Conservation (phyloP, 176 grass and related monocot species). For the Eleusine indica region DNA sequence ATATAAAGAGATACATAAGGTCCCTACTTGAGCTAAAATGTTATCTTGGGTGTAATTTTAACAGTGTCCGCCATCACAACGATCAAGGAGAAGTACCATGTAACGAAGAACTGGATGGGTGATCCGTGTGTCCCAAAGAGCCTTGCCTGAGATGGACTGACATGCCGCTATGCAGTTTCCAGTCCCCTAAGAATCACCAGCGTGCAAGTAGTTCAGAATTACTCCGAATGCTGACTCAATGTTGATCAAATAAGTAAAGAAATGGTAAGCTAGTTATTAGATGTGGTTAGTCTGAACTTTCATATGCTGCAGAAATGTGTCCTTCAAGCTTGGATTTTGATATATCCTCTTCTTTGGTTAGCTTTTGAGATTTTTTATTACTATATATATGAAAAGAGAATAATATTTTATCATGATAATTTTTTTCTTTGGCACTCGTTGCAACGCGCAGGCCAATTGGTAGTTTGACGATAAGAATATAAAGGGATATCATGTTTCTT, state of each 20-base stretch:
- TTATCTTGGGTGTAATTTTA: background rate
- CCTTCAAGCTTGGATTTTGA: slow-evolving; percentile 46
- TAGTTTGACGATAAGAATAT: too few species aligned
- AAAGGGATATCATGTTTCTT: too few species aligned
- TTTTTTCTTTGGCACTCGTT: too few species aligned
- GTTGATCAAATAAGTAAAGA: too few species aligned
- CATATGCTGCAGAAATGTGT: slow-evolving; percentile 47
- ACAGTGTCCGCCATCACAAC: slow-evolving; percentile 54
- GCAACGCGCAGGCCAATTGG: too few species aligned
- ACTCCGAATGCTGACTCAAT: background rate
- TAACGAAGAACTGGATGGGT: slow-evolving; percentile 56
- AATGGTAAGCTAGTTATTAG: too few species aligned
- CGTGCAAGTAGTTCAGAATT: slow-evolving; percentile 35
- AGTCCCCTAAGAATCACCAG: slow-evolving; percentile 49
- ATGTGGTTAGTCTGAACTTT: background rate
- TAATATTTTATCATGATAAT: too few species aligned
- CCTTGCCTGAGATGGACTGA: slow-evolving; percentile 56
- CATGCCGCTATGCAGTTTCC: slow-evolving; percentile 49
- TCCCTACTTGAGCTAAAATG: background rate
- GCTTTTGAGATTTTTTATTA: too few species aligned
- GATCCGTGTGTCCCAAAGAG: slow-evolving; percentile 57
- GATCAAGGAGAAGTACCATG: slow-evolving; percentile 48
- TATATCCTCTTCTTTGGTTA: slow-evolving; percentile 45
- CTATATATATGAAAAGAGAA: too few species aligned
- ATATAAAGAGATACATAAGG: too few species aligned